Percentiles rank a stretch among this genome's conserved stretches.
Conservation (phyloP, 2,329 filamentous ascomycete species). For the Onygenales sp. region DNA sequence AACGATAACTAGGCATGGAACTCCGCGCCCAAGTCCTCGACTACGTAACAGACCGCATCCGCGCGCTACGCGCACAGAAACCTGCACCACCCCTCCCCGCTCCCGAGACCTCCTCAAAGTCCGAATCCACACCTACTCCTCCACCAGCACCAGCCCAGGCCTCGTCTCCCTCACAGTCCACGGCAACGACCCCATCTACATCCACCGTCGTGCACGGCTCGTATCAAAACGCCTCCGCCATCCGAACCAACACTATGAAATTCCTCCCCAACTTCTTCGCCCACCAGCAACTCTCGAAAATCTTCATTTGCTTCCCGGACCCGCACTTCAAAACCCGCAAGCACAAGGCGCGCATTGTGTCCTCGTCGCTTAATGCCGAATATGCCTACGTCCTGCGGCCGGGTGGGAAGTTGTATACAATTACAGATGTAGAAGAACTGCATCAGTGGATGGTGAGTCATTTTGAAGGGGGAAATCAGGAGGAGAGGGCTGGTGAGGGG, state of each 20-base stretch:
- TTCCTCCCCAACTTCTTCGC: slow-evolving; percentile 97
- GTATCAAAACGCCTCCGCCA: slow-evolving; percentile 81
- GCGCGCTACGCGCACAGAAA: slow-evolving; percentile 56
- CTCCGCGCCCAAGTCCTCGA: slow-evolving; percentile 84
- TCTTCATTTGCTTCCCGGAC: slow-evolving; percentile 97
- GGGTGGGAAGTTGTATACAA: slow-evolving; percentile 85
- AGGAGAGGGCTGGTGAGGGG: slow-evolving; percentile 63
- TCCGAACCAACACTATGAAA: slow-evolving; percentile 96
- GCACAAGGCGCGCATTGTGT: slow-evolving; percentile 93
- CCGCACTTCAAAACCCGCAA: slow-evolving; percentile 97
- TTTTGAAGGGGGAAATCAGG: slow-evolving; percentile 58
- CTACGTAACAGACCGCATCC: slow-evolving; percentile 81
- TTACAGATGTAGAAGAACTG: slow-evolving; percentile 92
- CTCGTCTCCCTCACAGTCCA: neutral
- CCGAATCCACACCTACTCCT: slow-evolving; percentile 1
- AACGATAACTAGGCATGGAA: slow-evolving; percentile 59
- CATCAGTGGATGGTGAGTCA: slow-evolving; percentile 90
- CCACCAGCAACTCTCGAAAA: slow-evolving; percentile 69
- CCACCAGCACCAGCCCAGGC: slow-evolving; percentile 5
- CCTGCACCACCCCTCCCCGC: slow-evolving; percentile 19
- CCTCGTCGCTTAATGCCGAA: slow-evolving; percentile 76
- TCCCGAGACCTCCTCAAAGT: slow-evolving; percentile 1
- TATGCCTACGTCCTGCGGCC: slow-evolving; percentile 82
- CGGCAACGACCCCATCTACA: neutral
- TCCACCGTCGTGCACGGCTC: slow-evolving; percentile 8